phyloP scores from a whole-genome alignment of 306 rosid species.

The Lathyrus aphaca region DNA sequence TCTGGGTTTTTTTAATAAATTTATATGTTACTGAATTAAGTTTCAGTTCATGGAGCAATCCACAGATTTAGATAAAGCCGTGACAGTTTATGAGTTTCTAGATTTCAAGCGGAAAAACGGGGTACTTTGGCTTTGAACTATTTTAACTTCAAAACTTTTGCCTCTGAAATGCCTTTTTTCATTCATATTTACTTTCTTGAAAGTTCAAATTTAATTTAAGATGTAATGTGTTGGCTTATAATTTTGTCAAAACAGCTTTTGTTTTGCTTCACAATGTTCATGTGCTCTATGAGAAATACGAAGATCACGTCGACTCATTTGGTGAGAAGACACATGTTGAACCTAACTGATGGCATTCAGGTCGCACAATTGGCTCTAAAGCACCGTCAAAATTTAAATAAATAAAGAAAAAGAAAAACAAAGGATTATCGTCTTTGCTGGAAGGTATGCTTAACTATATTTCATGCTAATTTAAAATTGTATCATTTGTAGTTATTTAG shows the following conservation, averaged over 20 bases:
- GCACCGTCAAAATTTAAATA: too few species aligned
- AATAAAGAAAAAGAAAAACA: too few species aligned
- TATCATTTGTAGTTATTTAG: too few species aligned
- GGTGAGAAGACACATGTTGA: conserved; percentile 78
- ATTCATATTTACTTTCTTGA: background rate
- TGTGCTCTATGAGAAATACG: conserved; percentile 85
- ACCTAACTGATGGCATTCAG: background rate
- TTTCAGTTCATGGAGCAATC: conserved; percentile 96
- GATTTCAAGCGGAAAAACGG: conserved; percentile 91
- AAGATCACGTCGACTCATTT: conserved; percentile 66
- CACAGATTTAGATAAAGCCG: conserved; percentile 84
- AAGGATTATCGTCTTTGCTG: too few species aligned
- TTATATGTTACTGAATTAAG: too few species aligned
- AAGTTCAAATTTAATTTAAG: conserved; percentile 2
- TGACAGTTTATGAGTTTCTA: conserved; percentile 79
- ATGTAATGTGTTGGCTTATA: too few species aligned
- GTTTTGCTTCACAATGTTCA: conserved; percentile 86
- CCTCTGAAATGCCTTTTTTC: conserved; percentile 5
- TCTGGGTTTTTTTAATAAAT: too few species aligned
- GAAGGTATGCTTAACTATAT: too few species aligned
- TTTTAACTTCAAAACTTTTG: too few species aligned
- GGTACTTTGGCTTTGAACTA: conserved; percentile 47
- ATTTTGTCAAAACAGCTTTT: conserved; percentile 56
- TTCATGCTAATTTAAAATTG: too few species aligned
- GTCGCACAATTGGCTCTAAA: too few species aligned